phyloP scores from a whole-genome alignment of 257 asterid species.

The Przewalskia tangutica region DNA sequence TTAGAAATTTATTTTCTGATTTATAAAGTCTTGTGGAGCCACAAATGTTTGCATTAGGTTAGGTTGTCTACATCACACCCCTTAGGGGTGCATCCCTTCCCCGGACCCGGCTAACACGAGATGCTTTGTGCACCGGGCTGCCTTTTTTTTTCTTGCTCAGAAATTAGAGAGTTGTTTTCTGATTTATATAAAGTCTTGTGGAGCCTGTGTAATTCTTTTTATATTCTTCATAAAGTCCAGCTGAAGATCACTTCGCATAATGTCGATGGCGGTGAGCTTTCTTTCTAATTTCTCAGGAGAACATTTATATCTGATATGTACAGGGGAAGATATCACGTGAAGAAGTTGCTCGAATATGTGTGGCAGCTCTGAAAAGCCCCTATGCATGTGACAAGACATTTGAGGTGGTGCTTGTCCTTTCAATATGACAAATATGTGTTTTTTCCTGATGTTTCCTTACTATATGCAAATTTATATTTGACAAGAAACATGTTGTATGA shows the following conservation, averaged over 20 bases:
- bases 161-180: neutral
- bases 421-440: neutral
- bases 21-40: neutral
- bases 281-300: neutral
- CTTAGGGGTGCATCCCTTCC: too few species aligned
- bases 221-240: neutral
- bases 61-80: too few species aligned
- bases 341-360: conserved; percentile 79
- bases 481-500: neutral
- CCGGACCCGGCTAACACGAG: too few species aligned
- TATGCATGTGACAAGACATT: conserved; percentile 84
- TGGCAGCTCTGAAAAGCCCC: conserved; percentile 84
- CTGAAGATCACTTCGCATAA: neutral
- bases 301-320: neutral
- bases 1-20: neutral
- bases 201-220: neutral
- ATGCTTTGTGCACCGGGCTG: too few species aligned
- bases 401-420: conserved; percentile 41
- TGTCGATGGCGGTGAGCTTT: neutral
- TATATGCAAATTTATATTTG: neutral
- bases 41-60: too few species aligned
- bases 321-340: conserved; percentile 93
- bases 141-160: neutral
- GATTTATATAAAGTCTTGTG: neutral
- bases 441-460: neutral